Evolutionary conservation across 2,329 filamentous ascomycete species (phyloP).

Genomic region (Colletotrichum kahawae): DNA sequence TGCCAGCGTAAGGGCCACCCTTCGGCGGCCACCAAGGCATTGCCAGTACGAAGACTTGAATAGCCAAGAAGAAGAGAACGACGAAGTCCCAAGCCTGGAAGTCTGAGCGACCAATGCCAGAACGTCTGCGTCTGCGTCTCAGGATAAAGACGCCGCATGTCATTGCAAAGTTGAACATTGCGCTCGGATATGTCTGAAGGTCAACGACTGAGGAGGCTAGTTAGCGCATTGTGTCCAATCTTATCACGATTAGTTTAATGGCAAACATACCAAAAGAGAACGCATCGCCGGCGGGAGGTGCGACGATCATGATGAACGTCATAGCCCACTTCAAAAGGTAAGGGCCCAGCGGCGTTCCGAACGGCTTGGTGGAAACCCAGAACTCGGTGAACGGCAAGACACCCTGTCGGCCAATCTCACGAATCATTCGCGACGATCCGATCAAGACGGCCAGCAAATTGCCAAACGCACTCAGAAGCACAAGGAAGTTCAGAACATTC

Average conservation of each 20-base stretch:
- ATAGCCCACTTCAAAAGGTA: constrained; percentile 62
- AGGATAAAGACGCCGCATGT: constrained; percentile 63
- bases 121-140: constrained; percentile 55
- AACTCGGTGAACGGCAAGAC: constrained; percentile 64
- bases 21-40: constrained; percentile 77
- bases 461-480: constrained; percentile 62
- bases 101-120: constrained; percentile 51
- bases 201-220: constrained; percentile 53
- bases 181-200: constrained; percentile 61
- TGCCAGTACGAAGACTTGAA: constrained; percentile 66
- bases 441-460: constrained; percentile 63
- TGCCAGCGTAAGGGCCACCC: constrained; percentile 62
- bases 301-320: constrained; percentile 65
- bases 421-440: constrained; percentile 59
- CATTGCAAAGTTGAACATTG: constrained; percentile 63
- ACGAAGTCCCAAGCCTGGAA: constrained; percentile 66
- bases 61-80: constrained; percentile 63
- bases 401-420: constrained; percentile 67
- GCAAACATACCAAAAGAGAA: constrained; percentile 63
- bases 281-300: constrained; percentile 66
- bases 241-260: not conserved
- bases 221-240: not conserved
- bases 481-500: constrained; percentile 60
- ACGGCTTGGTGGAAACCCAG: constrained; percentile 68
- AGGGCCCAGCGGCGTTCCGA: constrained; percentile 66